Conservation (phyloP, 2,329 filamentous ascomycete species). For the Ophiostoma fasciatum region DNA sequence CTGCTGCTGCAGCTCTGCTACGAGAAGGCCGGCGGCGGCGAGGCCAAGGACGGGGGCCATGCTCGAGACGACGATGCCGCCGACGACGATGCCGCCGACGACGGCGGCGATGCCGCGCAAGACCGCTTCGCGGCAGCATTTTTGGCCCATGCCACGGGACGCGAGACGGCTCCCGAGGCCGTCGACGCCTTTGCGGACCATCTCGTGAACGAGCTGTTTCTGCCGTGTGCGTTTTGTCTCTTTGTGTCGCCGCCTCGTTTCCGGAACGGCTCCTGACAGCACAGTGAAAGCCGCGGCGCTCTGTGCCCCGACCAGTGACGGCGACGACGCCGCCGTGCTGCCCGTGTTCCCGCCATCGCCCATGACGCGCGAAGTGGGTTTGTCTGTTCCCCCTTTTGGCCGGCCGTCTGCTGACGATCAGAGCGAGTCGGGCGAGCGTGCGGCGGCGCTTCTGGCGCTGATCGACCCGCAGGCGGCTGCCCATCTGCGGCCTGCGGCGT, state of each 20-base stretch:
- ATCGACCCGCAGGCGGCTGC: too few relatives aligned
- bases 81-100: too few relatives aligned
- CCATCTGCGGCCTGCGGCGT: too few relatives aligned
- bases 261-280: neutral
- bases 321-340: neutral
- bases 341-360: slow-evolving; percentile 7
- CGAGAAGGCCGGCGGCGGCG: too few relatives aligned
- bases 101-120: too few relatives aligned
- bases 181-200: neutral
- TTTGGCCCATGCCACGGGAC: neutral
- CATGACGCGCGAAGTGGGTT: neutral
- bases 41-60: too few relatives aligned
- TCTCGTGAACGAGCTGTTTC: neutral
- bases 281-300: neutral
- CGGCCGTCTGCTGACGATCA: neutral
- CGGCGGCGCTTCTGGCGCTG: too few relatives aligned
- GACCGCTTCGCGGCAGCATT: neutral
- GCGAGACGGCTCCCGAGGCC: neutral
- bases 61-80: too few relatives aligned
- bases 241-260: neutral
- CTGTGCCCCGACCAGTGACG: neutral
- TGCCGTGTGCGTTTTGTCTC: neutral
- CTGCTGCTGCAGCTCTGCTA: too few relatives aligned
- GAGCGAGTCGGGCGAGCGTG: neutral
- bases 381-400: neutral